Percentiles rank a stretch among this genome's conserved stretches.
phyloP scores from a whole-genome alignment of 202 grass and related monocot species.

The Carex arenaria region DNA sequence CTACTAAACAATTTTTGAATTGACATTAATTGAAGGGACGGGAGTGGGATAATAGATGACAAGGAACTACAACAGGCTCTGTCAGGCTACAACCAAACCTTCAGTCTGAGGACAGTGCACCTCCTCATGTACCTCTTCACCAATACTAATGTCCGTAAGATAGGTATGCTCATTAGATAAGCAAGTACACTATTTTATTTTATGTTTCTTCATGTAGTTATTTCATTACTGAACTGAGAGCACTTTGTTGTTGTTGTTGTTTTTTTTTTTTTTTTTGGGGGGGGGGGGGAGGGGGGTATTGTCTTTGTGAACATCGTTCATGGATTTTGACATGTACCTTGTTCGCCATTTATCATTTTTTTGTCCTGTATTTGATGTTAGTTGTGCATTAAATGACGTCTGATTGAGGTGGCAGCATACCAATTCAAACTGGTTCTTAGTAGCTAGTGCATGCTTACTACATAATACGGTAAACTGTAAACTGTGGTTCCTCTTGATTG shows the following conservation, averaged over 20 bases:
- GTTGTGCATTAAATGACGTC: background rate
- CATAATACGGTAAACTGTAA: background rate
- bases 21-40: conserved; percentile 36
- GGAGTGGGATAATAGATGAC: conserved; percentile 90
- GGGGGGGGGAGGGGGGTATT: background rate
- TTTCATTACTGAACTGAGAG: background rate
- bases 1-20: background rate
- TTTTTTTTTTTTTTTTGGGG: no score
- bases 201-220: background rate
- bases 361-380: background rate
- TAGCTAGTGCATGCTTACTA: background rate
- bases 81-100: conserved; percentile 72
- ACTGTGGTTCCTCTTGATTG: background rate
- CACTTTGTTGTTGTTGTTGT: background rate
- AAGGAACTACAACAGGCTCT: conserved; percentile 89
- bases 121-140: conserved; percentile 99
- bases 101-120: conserved; percentile 88
- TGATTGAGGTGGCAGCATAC: background rate
- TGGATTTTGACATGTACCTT: background rate
- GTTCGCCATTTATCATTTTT: background rate
- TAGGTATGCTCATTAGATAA: conserved; percentile 32
- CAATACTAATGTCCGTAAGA: conserved; percentile 77
- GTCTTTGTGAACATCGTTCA: background rate
- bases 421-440: background rate
- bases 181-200: background rate